Conservation (phyloP, 805 yeast species). For the Teunomyces gatunensis region DNA sequence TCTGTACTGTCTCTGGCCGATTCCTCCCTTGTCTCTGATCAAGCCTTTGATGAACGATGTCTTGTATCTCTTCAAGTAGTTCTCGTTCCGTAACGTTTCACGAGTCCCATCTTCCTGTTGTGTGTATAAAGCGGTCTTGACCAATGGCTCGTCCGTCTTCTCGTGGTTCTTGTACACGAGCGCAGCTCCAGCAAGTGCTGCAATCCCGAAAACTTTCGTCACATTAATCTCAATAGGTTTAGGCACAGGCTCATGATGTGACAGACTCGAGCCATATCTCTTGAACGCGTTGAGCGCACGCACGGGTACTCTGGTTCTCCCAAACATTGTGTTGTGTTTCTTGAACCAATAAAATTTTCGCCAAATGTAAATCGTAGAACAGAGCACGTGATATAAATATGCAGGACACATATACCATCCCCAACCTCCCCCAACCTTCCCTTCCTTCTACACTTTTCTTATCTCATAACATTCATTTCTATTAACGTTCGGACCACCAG, state of each 20-base stretch:
- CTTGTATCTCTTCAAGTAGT: conserved; percentile 37
- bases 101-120: conserved; percentile 28
- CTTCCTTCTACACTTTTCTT: not conserved
- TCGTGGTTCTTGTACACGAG: conserved; percentile 33
- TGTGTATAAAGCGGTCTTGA: conserved; percentile 37
- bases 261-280: conserved; percentile 13
- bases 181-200: conserved; percentile 36
- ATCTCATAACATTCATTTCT: not conserved
- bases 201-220: conserved; percentile 41
- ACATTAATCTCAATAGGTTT: conserved; percentile 37
- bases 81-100: conserved; percentile 33
- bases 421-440: not conserved
- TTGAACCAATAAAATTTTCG: conserved; percentile 6
- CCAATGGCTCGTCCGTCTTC: conserved; percentile 33
- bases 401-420: not conserved
- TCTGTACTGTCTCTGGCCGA: conserved; percentile 42
- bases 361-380: conserved; percentile 3
- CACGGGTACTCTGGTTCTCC: conserved; percentile 9
- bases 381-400: not conserved
- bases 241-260: conserved; percentile 10
- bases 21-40: conserved; percentile 45
- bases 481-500: not conserved
- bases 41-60: conserved; percentile 40
- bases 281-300: conserved; percentile 11
- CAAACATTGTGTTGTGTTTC: conserved; percentile 9